Evolutionary conservation across 208 protist genomes (phyloP).

Genomic region (Borovskyia barvae): DNA sequence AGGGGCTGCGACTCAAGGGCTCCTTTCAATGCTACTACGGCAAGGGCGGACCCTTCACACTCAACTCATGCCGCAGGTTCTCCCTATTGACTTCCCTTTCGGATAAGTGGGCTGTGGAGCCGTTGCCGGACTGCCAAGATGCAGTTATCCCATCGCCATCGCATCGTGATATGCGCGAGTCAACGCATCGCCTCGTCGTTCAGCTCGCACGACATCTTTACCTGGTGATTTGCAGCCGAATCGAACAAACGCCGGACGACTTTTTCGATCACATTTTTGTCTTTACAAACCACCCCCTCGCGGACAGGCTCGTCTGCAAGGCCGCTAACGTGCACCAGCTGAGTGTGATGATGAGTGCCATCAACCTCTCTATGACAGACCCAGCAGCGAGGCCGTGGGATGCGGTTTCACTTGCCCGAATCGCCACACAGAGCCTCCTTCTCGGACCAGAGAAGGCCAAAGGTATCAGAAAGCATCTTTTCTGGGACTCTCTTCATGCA

Average conservation of each 20-base stretch:
- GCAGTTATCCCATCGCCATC: slow-evolving; percentile 41
- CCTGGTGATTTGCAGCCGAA: slow-evolving; percentile 67
- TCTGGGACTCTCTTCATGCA: slow-evolving; percentile 87
- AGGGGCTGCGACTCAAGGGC: slow-evolving; percentile 72
- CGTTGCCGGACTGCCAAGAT: slow-evolving; percentile 74
- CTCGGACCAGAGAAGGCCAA: slow-evolving; percentile 43
- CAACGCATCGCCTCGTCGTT: slow-evolving; percentile 84
- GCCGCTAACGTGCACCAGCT: slow-evolving; percentile 45
- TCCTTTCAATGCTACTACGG: slow-evolving; percentile 54
- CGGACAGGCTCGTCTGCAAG: slow-evolving; percentile 49
- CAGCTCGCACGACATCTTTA: slow-evolving; percentile 83
- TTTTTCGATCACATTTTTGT: slow-evolving; percentile 62
- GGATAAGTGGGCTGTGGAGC: slow-evolving; percentile 63
- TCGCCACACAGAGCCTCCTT: slow-evolving; percentile 66
- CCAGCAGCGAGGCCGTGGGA: slow-evolving; percentile 75
- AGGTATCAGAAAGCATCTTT: slow-evolving; percentile 46
- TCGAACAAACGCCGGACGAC: slow-evolving; percentile 36
- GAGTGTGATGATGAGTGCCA: slow-evolving; percentile 62
- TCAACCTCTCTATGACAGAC: slow-evolving; percentile 55
- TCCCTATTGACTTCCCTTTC: slow-evolving; percentile 41
- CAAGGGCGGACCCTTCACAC: slow-evolving; percentile 49
- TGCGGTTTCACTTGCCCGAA: slow-evolving; percentile 51
- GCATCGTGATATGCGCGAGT: slow-evolving; percentile 44
- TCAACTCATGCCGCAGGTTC: slow-evolving; percentile 52
- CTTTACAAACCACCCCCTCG: slow-evolving; percentile 75